Evolutionary conservation across 2,329 filamentous ascomycete genomes (phyloP), one percentile per base, ranked within the genome.

Genomic region (Ophiosphaerella narmari): DNA sequence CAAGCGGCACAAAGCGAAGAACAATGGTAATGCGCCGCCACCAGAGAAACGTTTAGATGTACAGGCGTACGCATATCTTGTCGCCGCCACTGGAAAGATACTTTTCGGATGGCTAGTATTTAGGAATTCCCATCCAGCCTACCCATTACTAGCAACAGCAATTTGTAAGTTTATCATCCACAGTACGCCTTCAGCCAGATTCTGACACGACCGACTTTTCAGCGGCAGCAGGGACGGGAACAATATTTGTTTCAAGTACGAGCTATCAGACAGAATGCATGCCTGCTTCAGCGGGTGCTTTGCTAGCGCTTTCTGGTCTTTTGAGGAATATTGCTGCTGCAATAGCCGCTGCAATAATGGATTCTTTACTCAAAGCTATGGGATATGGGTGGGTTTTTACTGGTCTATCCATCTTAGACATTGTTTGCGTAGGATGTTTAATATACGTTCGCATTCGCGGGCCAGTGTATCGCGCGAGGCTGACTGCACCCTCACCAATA

Each of bases 41-140:
- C 71, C 73, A 7, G 74, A 75, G 48, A 66, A 55, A 29, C 66
- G 74, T 7, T 54, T 76, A 14, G 55, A 62, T 5, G 65, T 71
- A 29, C 74, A 75, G 43, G 69, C 73, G 31, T 70, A 63, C 58
- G 73, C 72, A 3, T 67, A 72, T 6, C 7, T 75, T 13, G 37
- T 73, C 6, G 67, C 64, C 7, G 62, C 67, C 1, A 63, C 56
- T 1, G 74, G 73, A 0, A 64, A 67, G 7, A 39, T 61, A 37
- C 67, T 74, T 66, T 76, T 66, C 48, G 74, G 74, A 21, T 76
- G 72, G 71, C 72, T 73, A 42, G 63, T 69, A 4, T 39, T 3
- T 59, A 63, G 3, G 59, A 61, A 1, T 55, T 67, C 11, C 49
- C 50, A 52, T 39, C 39, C 44, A 31, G 41, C 38, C 26, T 43